Conservation (phyloP, 345 rosid species). For the Rhodamnia rubescens region DNA sequence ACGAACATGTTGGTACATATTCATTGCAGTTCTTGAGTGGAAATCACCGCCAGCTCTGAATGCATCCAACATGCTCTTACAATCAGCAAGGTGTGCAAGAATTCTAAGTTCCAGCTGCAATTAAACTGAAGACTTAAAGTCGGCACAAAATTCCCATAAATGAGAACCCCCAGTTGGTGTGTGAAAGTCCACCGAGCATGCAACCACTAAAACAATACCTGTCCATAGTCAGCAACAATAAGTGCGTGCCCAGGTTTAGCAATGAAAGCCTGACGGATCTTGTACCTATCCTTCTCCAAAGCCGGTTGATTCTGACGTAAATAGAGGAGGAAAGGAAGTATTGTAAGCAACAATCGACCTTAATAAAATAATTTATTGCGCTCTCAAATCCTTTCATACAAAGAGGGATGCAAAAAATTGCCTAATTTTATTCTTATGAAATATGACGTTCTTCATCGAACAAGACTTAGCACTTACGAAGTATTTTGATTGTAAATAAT, state of each 20-base stretch:
- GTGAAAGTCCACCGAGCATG: background rate
- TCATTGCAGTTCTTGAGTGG: slow-evolving; percentile 96
- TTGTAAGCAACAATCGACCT: background rate
- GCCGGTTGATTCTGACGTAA: slow-evolving; percentile 88
- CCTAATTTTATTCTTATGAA: background rate
- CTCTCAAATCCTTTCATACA: background rate
- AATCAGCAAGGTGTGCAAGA: slow-evolving; percentile 88
- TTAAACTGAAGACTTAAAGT: background rate
- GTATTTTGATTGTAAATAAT: background rate
- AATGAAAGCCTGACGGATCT: slow-evolving; percentile 91
- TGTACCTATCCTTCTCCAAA: slow-evolving; percentile 94
- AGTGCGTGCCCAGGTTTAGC: slow-evolving; percentile 94
- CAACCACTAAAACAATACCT: slow-evolving; percentile 33
- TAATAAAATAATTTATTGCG: background rate
- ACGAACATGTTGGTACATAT: slow-evolving; percentile 89
- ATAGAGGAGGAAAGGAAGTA: background rate
- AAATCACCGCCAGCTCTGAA: slow-evolving; percentile 97
- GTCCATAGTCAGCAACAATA: slow-evolving; percentile 96
- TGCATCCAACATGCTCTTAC: slow-evolving; percentile 95
- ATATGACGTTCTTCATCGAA: background rate
- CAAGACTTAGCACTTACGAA: background rate
- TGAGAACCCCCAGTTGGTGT: background rate
- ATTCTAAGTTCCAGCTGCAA: slow-evolving; percentile 92
- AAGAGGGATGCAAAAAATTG: background rate
- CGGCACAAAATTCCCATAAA: background rate